A percentile compares a stretch with the other conserved stretches of the same genome.
Conservation (phyloP, 2,329 filamentous ascomycete species). For the Clonostachys sp. region DNA sequence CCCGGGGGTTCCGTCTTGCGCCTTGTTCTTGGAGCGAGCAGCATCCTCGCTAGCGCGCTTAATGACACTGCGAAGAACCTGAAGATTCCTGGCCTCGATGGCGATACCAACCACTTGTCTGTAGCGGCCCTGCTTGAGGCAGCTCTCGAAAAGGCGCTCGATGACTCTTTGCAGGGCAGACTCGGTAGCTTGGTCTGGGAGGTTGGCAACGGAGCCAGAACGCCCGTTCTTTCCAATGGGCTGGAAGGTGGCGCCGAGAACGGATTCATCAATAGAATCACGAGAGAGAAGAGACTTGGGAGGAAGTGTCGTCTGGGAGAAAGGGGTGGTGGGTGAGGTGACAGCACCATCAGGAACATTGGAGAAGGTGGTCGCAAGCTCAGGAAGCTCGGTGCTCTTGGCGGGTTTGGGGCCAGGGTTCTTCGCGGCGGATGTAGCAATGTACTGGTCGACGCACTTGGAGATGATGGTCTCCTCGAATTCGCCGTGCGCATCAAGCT, state of each 20-base stretch:
- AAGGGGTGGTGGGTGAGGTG: slow-evolving; percentile 87
- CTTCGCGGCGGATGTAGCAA: slow-evolving; percentile 61
- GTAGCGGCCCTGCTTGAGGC: slow-evolving; percentile 81
- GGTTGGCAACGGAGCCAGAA: slow-evolving; percentile 59
- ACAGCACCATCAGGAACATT: slow-evolving; percentile 64
- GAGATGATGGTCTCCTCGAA: slow-evolving; percentile 99
- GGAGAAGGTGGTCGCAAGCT: slow-evolving; percentile 77
- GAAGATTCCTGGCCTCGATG: slow-evolving; percentile 87
- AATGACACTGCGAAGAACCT: slow-evolving; percentile 82
- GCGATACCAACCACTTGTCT: slow-evolving; percentile 96
- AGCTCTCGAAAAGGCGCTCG: slow-evolving; percentile 85
- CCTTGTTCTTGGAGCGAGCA: slow-evolving; percentile 59
- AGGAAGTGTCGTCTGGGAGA: slow-evolving; percentile 87
- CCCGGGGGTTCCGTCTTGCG: slow-evolving; percentile 41
- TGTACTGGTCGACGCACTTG: slow-evolving; percentile 97
- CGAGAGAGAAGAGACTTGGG: slow-evolving; percentile 94
- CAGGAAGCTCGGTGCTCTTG: slow-evolving; percentile 50
- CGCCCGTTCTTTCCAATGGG: slow-evolving; percentile 45
- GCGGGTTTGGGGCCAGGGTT: slow-evolving; percentile 37
- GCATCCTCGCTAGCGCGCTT: slow-evolving; percentile 84
- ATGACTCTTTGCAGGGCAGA: slow-evolving; percentile 79
- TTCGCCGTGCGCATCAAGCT: slow-evolving; percentile 84
- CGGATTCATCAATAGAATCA: slow-evolving; percentile 61
- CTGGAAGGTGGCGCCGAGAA: slow-evolving; percentile 55
- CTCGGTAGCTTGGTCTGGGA: slow-evolving; percentile 66